Evolutionary conservation across 495 filamentous ascomycete species (phyloP), one percentile per base, ranked within the genome.

Genomic region (Xylaria telfairii): DNA sequence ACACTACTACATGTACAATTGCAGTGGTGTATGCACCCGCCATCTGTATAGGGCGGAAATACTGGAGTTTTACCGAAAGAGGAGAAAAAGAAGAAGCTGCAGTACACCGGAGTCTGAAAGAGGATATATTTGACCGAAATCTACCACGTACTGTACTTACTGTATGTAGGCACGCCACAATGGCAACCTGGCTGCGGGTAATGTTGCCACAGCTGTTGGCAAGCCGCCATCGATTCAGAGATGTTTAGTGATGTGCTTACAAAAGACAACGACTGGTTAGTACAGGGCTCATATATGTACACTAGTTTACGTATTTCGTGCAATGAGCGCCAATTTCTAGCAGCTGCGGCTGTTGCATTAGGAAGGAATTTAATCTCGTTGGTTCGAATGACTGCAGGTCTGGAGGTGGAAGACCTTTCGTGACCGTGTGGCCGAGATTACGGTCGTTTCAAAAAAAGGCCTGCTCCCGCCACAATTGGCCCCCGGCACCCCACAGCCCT

Each of bases 381-480:
- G 64, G 47, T n/a, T 42, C 64, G 6, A 54, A 41, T 41, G 34
- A 28, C 28, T 24, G 62, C 30, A 34, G 44, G 62, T 24, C 62
- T 65, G 42, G 30, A 10, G 24, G 44, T 51, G 44, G 44, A 49
- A 28, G 7, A 41, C 47, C 32, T 54, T 66, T 19, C 32, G 39
- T 42, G 54, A 59, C 61, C 60, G n/a, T 32, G 68, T 32, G 68
- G 68, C 61, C 68, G 61, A 70, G 21, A 70, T 70, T 70, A 59
- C 32, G 68, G 68, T 65, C 30, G 68, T 70, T 70, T 70, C 68
- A 70, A 65, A 61, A 70, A 42, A 59, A 32, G 32, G 32, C 65
- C 46, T 44, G 39, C 68, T 64, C 32, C 68, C 57, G 57, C 44
- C 49, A 65, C 59, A n/a, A 7, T 26, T 41, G 34, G 24, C 21